These are phyloP conservation scores for Exserohilum turcica DNA, from an alignment of 2,329 filamentous ascomycete species.

Conservation along the genomic window DNA sequence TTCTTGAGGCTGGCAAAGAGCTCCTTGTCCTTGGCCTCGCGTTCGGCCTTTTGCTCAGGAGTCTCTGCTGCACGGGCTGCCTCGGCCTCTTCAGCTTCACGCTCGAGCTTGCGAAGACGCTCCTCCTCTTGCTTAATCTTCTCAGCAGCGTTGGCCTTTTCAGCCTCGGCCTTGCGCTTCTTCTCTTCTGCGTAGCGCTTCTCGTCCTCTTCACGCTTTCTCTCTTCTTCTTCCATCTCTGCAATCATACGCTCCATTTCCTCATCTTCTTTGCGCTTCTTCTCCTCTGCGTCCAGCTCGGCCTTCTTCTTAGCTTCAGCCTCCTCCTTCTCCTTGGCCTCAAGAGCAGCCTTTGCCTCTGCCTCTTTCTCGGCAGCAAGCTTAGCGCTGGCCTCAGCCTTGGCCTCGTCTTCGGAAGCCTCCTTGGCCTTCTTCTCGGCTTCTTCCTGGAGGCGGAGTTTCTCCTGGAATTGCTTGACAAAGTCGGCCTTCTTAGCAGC, in stretches of 20 bases:
- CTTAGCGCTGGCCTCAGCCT: slow-evolving; percentile 57
- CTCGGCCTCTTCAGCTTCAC: slow-evolving; percentile 57
- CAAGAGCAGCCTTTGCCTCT: slow-evolving; percentile 42
- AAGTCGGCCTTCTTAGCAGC: slow-evolving; percentile 62
- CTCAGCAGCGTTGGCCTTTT: slow-evolving; percentile 59
- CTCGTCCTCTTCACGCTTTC: slow-evolving; percentile 68
- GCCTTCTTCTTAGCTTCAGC: slow-evolving; percentile 52
- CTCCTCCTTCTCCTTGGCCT: slow-evolving; percentile 38
- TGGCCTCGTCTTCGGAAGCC: slow-evolving; percentile 48
- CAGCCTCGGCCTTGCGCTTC: slow-evolving; percentile 64
- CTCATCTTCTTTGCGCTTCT: slow-evolving; percentile 49
- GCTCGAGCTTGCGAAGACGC: slow-evolving; percentile 55
- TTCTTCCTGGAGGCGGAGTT: slow-evolving; percentile 58
- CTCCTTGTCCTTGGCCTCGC: slow-evolving; percentile 38
- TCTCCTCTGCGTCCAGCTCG: slow-evolving; percentile 39
- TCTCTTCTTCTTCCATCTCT: slow-evolving; percentile 60
- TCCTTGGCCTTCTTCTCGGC: slow-evolving; percentile 61
- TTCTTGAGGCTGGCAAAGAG: slow-evolving; percentile 57
- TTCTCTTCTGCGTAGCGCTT: slow-evolving; percentile 72
- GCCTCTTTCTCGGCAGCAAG: slow-evolving; percentile 55
- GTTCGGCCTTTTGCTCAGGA: slow-evolving; percentile 51
- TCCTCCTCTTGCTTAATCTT: slow-evolving; percentile 58
- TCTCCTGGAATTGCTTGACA: slow-evolving; percentile 71
- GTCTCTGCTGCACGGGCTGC: slow-evolving; percentile 49
- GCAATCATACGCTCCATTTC: slow-evolving; percentile 65